Conservation (phyloP, 768 basidiomycete species). For the Sutorius australiensis region DNA sequence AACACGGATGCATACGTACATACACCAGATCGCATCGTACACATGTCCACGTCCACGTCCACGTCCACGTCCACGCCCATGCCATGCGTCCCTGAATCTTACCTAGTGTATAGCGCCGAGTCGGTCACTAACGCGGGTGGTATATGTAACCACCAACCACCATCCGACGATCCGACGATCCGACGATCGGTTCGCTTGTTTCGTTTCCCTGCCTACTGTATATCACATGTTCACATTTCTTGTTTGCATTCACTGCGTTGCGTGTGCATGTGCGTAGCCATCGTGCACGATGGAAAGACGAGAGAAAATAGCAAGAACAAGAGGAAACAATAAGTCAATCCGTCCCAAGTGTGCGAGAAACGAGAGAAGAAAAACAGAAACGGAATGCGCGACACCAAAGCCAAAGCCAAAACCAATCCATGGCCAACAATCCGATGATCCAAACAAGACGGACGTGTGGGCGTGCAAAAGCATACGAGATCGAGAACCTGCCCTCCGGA, state of each 20-base stretch:
- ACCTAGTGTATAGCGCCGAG: too few relatives aligned
- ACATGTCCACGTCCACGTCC: too few relatives aligned
- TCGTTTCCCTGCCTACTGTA: neutral
- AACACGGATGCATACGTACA: too few relatives aligned
- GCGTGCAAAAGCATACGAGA: neutral
- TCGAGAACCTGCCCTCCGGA: neutral
- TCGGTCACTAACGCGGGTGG: too few relatives aligned
- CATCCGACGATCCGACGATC: neutral
- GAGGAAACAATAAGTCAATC: slow-evolving; percentile 1
- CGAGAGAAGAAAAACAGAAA: neutral
- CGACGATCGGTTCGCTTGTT: too few relatives aligned
- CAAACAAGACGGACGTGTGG: neutral
- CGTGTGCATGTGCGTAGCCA: neutral
- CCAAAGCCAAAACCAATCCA: neutral
- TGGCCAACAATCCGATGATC: neutral
- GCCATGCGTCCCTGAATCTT: too few relatives aligned
- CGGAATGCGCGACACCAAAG: too few relatives aligned
- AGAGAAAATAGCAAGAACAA: neutral
- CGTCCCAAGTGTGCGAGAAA: neutral
- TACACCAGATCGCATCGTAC: too few relatives aligned
- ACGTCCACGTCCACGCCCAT: too few relatives aligned
- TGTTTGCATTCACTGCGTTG: neutral
- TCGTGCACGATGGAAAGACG: neutral
- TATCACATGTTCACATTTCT: neutral
- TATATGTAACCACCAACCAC: too few relatives aligned